Percentiles rank a stretch among this genome's conserved stretches.
phyloP scores from a whole-genome alignment of 495 filamentous ascomycete species.

The Neurospora africana region DNA sequence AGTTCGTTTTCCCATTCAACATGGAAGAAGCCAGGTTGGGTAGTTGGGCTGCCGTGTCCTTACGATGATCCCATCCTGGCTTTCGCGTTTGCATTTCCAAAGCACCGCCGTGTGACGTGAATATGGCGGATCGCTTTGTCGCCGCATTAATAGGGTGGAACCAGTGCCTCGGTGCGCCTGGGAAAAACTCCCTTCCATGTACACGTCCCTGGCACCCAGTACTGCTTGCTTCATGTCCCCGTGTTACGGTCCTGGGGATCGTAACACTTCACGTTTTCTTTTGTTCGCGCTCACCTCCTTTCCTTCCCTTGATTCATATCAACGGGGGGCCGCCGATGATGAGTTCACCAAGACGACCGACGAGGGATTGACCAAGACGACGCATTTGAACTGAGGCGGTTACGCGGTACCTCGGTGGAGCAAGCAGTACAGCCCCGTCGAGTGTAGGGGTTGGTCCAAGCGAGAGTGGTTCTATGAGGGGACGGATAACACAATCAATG shows the following conservation, averaged over 20 bases:
- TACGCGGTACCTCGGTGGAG: background rate
- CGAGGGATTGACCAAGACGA: background rate
- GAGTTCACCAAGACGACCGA: background rate
- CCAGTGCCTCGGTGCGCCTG: background rate
- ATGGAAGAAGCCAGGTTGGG: background rate
- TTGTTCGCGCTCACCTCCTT: background rate
- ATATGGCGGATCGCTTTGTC: background rate
- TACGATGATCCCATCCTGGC: background rate
- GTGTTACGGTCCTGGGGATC: background rate
- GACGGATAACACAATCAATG: background rate
- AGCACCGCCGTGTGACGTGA: background rate
- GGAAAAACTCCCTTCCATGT: background rate
- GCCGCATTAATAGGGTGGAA: background rate
- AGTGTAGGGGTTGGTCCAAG: background rate
- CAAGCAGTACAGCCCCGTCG: background rate
- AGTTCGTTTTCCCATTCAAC: background rate
- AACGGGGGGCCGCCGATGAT: background rate
- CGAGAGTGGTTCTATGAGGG: background rate
- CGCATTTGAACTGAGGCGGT: background rate
- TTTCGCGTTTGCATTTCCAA: background rate
- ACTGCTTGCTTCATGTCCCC: background rate
- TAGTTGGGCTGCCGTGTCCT: background rate
- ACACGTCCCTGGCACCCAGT: background rate
- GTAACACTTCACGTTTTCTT: background rate
- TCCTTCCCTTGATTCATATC: background rate